Base-by-base conservation (phyloP, 2,329 filamentous ascomycete genomes). In the Podosphaera fusca region DNA sequence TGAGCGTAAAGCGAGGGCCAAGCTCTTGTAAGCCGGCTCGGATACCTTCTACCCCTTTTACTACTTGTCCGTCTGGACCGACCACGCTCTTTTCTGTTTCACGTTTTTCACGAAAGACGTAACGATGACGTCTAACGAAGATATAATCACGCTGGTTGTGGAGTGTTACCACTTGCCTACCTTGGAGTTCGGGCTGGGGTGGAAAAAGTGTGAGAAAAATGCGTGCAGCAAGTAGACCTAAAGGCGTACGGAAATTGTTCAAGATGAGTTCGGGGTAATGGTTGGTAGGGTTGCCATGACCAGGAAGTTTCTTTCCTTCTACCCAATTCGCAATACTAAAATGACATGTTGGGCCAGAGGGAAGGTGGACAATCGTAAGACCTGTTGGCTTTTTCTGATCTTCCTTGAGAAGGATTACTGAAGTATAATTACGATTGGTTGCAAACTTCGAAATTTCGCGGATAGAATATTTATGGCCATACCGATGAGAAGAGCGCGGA, bases 71-170 rank as follows among this genome's bases (percentile, higher is more conserved):
- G 64, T 96, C 87, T 0, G 84, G 74, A 3, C 79, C 85, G 3
- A 86, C 77, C 0, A 95, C 85, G 57, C 81, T 83, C 73, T 95
- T 95, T 72, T 96, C 92, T 0, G 83, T 88, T 57, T 80, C 75
- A 9, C 84, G 76, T 73, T 92, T 94, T 59, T 96, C 87, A 12
- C 92, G 79, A 72, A 98, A 95, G 1, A 94, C 78, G 66, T 98
- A 98, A 52, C 92, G 77, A 69, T 96, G 89, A 42, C 89, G 76
- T 4, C 92, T 77, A 55, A 96, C 77, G 69, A 98, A 98, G 64
- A 96, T 92, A 69, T 90, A 96, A 70, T 96, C 90, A 61, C 90
- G 83, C 73, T 95, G 89, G 64, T 95, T 95, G 70, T 95, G 88
- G 56, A 95, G 71, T 0, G 90, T 95, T 7, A 95, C 81, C 0